These are phyloP conservation scores for Barnettozyma wickerhamii DNA, from an alignment of 805 yeast genomes.

Conservation along the genomic window DNA sequence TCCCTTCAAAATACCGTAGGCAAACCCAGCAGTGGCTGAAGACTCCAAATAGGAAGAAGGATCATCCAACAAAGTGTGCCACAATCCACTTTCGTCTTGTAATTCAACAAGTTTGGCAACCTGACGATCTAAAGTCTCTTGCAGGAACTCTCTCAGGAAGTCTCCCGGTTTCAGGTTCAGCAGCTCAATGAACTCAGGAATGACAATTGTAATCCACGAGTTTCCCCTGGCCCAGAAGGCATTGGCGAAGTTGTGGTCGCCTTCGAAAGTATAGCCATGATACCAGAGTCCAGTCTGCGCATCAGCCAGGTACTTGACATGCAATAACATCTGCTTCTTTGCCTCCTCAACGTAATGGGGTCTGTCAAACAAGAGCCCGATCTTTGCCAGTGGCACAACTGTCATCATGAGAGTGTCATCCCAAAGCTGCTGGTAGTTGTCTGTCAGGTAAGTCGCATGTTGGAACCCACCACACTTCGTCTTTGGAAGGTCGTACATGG, in stretches of 20 bases:
- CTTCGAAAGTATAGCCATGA: slow-evolving; percentile 14
- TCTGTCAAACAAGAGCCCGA: slow-evolving; percentile 11
- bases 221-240: slow-evolving; percentile 16
- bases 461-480: slow-evolving; percentile 14
- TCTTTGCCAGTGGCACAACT: slow-evolving; percentile 13
- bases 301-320: slow-evolving; percentile 9
- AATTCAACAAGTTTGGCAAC: slow-evolving; percentile 11
- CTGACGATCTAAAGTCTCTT: slow-evolving; percentile 14
- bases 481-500: slow-evolving; percentile 11
- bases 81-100: slow-evolving; percentile 12
- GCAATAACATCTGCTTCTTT: slow-evolving; percentile 12
- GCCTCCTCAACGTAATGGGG: slow-evolving; percentile 14
- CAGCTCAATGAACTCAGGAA: slow-evolving; percentile 14
- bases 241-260: slow-evolving; percentile 11
- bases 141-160: slow-evolving; percentile 11
- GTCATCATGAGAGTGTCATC: slow-evolving; percentile 15
- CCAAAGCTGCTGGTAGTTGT: slow-evolving; percentile 12
- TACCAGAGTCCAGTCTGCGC: slow-evolving; percentile 12
- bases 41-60: slow-evolving; percentile 12
- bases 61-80: slow-evolving; percentile 13
- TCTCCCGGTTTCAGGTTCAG: slow-evolving; percentile 9
- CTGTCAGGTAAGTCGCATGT: slow-evolving; percentile 13
- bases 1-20: slow-evolving; percentile 13
- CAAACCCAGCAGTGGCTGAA: slow-evolving; percentile 13
- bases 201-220: slow-evolving; percentile 15